phyloP scores from a whole-genome alignment of 768 basidiomycete genomes.

The Termitomyces sp. region DNA sequence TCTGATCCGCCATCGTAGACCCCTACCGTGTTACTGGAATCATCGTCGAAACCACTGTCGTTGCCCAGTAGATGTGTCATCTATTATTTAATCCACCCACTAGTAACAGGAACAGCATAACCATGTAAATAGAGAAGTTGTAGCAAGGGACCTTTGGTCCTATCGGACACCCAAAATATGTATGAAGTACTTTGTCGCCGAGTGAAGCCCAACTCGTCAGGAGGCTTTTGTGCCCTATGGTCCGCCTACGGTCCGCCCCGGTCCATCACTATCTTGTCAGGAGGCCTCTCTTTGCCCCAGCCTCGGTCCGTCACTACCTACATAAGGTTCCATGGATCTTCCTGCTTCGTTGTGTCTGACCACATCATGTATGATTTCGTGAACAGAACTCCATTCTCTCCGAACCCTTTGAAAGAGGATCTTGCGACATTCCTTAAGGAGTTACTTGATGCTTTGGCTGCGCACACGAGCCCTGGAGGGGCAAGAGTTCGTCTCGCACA shows the following conservation, averaged over 20 bases:
- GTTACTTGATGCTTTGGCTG: conserved; percentile 62
- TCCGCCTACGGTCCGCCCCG: conserved; percentile 1
- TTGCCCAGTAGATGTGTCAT: conserved; percentile 46
- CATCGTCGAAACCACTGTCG: conserved; percentile 83
- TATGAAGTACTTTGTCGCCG: too few species aligned
- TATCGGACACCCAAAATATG: background rate
- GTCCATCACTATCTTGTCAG: too few species aligned
- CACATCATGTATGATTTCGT: conserved; percentile 31
- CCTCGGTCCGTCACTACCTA: conserved; percentile 10
- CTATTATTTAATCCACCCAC: background rate
- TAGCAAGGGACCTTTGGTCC: conserved; percentile 12
- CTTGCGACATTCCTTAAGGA: conserved; percentile 50
- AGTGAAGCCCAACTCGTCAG: too few species aligned
- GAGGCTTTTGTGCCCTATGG: too few species aligned
- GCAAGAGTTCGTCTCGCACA: conserved; percentile 67
- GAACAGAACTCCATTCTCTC: conserved; percentile 40
- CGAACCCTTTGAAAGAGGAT: conserved; percentile 60
- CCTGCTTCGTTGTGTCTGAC: background rate
- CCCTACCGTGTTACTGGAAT: conserved; percentile 93
- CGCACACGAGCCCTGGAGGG: conserved; percentile 71
- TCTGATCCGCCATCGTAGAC: conserved; percentile 42
- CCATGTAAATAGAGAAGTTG: conserved; percentile 6
- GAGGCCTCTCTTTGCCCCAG: too few species aligned
- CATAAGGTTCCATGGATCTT: background rate
- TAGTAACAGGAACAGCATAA: background rate